Conservation (phyloP, 306 rosid genomes). For the Rosa rugosa region DNA sequence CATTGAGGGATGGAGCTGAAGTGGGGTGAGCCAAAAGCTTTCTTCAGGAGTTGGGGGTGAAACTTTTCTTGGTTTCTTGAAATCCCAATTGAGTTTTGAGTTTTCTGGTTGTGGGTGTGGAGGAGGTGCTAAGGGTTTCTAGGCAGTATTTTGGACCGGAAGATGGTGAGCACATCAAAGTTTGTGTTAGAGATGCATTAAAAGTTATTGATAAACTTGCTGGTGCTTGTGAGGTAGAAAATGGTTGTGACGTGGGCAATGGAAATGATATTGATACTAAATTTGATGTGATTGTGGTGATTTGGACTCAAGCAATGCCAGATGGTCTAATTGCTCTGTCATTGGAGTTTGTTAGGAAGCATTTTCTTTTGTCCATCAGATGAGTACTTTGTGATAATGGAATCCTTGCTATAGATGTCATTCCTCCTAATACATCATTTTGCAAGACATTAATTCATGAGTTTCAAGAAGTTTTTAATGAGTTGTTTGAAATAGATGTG, state of each 20-base stretch:
- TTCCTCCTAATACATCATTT: conserved; percentile 52
- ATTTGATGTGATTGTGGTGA: conserved; percentile 69
- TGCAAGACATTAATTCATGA: conserved; percentile 40
- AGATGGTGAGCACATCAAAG: too few relatives aligned
- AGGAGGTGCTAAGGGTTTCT: too few relatives aligned
- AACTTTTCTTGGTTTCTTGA: too few relatives aligned
- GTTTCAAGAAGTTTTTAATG: conserved; percentile 50
- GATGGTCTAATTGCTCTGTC: conserved; percentile 62
- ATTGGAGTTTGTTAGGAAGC: conserved; percentile 52
- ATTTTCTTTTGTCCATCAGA: conserved; percentile 53
- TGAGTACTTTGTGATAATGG: conserved; percentile 61
- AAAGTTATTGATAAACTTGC: background rate
- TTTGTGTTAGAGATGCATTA: too few relatives aligned
- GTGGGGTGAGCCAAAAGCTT: too few relatives aligned
- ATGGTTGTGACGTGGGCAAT: conserved; percentile 17
- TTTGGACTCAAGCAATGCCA: conserved; percentile 63
- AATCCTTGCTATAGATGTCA: conserved; percentile 61
- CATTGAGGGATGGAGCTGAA: too few relatives aligned
- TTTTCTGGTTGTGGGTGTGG: too few relatives aligned
- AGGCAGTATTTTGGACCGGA: too few relatives aligned
- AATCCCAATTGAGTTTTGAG: too few relatives aligned
- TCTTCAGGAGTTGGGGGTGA: too few relatives aligned
- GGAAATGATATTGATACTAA: conserved; percentile 18
- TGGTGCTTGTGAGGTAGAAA: too few relatives aligned
- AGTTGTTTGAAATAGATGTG: conserved; percentile 63